A percentile compares a stretch with the other conserved stretches of the same genome.
Conservation (phyloP, 1,284 basidiomycete species). For the Wallemia mellicola region DNA sequence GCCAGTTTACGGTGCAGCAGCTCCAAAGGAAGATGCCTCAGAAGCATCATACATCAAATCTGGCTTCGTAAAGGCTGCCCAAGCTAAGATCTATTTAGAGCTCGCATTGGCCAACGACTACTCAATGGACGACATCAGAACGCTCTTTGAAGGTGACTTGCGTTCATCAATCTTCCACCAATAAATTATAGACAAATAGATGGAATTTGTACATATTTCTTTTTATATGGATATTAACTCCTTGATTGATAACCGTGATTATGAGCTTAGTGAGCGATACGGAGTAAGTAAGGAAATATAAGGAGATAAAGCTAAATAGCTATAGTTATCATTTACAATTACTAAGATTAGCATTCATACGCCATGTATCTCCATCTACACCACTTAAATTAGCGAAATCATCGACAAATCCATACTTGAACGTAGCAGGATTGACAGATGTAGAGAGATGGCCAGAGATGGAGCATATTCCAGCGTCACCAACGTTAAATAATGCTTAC, state of each 20-base stretch:
- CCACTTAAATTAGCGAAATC: not conserved
- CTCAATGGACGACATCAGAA: not conserved
- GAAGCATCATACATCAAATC: constrained; percentile 3
- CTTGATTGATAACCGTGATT: not conserved
- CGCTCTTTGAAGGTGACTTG: not conserved
- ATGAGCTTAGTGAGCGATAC: not conserved
- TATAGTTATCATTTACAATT: not conserved
- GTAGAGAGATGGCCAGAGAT: not conserved
- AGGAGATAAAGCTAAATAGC: too few relatives aligned
- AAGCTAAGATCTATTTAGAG: constrained; percentile 2
- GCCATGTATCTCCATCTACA: not conserved
- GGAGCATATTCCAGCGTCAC: not conserved
- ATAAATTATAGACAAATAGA: not conserved
- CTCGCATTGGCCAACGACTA: not conserved
- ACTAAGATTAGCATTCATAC: not conserved
- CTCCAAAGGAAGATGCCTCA: not conserved
- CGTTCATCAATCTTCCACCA: not conserved
- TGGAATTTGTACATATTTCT: too few relatives aligned
- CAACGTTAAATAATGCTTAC: not conserved
- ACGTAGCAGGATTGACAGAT: not conserved
- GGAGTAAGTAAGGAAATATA: not conserved
- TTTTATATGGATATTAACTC: too few relatives aligned
- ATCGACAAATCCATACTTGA: not conserved
- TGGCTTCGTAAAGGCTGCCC: constrained; percentile 7
- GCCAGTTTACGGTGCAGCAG: constrained; percentile 5